Percentiles rank a stretch among this genome's conserved stretches.
These are phyloP conservation scores for Tolypocladium ophioglossoides DNA, from an alignment of 2,329 filamentous ascomycete species.

Conservation along the genomic window DNA sequence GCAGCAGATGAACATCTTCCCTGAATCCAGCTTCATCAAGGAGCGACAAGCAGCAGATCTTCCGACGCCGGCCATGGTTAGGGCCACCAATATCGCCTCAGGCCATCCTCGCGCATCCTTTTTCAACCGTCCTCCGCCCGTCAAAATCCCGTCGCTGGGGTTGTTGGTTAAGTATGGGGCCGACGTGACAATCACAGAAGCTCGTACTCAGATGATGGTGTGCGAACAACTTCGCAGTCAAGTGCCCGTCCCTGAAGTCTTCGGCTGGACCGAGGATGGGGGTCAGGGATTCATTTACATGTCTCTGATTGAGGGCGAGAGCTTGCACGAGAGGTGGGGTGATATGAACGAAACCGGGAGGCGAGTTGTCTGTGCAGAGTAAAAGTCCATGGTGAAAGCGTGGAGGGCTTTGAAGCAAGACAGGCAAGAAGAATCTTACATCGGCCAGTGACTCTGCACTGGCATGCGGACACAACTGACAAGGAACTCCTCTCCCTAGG, in stretches of 20 bases:
- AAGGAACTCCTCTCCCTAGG: slow-evolving; percentile 8
- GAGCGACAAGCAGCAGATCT: too few species aligned
- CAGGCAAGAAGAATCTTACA: too few species aligned
- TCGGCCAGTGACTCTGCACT: too few species aligned
- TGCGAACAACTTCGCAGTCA: slow-evolving; percentile 12
- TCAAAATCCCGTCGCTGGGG: slow-evolving; percentile 19
- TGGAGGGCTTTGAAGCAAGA: too few species aligned
- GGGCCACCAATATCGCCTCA: too few species aligned
- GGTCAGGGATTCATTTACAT: slow-evolving; percentile 16
- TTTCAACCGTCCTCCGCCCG: slow-evolving; percentile 17
- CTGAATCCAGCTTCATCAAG: too few species aligned
- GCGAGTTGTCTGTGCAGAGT: background rate
- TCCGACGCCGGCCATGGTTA: too few species aligned
- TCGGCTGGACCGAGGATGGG: slow-evolving; percentile 10
- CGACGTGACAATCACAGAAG: slow-evolving; percentile 17
- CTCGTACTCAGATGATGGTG: slow-evolving; percentile 16
- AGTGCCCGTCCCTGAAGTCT: slow-evolving; percentile 24
- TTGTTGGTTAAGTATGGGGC: slow-evolving; percentile 24
- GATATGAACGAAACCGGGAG: slow-evolving; percentile 9
- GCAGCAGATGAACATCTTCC: too few species aligned
- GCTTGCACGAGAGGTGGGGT: slow-evolving; percentile 10
- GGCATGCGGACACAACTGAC: slow-evolving; percentile 3
- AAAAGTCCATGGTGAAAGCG: too few species aligned
- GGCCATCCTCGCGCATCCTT: too few species aligned
- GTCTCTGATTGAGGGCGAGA: slow-evolving; percentile 10